phyloP scores from a whole-genome alignment of 2,329 filamentous ascomycete genomes.

The Waltergamsia citrina region DNA sequence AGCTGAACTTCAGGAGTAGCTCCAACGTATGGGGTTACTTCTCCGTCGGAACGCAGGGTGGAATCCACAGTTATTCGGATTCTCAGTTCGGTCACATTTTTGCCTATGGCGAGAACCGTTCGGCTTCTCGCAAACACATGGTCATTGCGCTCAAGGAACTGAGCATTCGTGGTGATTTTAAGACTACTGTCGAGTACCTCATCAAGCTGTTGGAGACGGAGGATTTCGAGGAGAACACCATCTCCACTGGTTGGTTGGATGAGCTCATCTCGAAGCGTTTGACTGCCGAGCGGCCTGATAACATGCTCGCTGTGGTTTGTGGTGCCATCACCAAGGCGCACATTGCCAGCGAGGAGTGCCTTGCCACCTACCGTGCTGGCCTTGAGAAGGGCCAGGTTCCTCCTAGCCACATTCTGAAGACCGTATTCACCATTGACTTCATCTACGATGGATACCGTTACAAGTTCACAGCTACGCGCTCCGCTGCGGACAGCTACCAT shows the following conservation, averaged over 20 bases:
- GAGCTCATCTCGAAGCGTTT: slow-evolving; percentile 97
- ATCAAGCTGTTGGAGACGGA: slow-evolving; percentile 98
- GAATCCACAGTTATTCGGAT: slow-evolving; percentile 98
- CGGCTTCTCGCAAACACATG: slow-evolving; percentile 97
- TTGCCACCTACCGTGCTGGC: slow-evolving; percentile 77
- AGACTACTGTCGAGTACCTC: slow-evolving; percentile 95
- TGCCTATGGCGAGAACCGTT: slow-evolving; percentile 94
- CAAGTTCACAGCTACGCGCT: slow-evolving; percentile 95
- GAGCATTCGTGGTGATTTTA: slow-evolving; percentile 98
- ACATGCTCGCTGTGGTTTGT: slow-evolving; percentile 87
- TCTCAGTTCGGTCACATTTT: slow-evolving; percentile 99
- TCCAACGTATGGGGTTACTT: slow-evolving; percentile 99
- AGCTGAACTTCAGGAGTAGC: slow-evolving; percentile 96
- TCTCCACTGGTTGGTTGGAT: slow-evolving; percentile 97
- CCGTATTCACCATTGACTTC: slow-evolving; percentile 94
- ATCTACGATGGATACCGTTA: slow-evolving; percentile 96
- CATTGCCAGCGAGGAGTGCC: slow-evolving; percentile 82
- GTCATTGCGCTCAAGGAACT: slow-evolving; percentile 96
- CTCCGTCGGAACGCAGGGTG: slow-evolving; percentile 91
- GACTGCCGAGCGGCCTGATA: slow-evolving; percentile 90
- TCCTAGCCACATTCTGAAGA: slow-evolving; percentile 93
- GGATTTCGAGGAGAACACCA: slow-evolving; percentile 97
- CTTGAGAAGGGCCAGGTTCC: slow-evolving; percentile 97
- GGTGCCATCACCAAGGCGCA: slow-evolving; percentile 94
- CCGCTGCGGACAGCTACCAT: slow-evolving; percentile 88